Conservation (phyloP, 306 rosid species). For the Quercus wislizeni region DNA sequence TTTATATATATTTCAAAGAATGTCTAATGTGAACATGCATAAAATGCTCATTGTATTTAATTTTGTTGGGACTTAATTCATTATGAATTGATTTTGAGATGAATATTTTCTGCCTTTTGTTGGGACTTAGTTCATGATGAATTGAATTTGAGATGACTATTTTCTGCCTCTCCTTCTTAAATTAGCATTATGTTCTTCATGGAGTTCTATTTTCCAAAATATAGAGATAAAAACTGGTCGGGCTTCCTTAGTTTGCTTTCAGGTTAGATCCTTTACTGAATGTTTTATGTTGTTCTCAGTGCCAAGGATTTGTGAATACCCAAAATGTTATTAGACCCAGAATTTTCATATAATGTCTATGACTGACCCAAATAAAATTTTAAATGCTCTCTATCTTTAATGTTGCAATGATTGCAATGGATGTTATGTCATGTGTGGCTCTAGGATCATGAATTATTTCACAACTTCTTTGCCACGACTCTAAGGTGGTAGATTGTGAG, state of each 20-base stretch:
- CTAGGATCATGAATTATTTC: no score
- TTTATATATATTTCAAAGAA: slow-evolving; percentile 17
- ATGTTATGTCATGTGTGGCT: background rate
- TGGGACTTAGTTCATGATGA: background rate
- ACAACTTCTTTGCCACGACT: no score
- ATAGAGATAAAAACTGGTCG: background rate
- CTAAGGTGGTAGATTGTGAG: no score
- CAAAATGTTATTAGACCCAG: background rate
- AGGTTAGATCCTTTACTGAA: background rate
- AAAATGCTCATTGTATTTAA: background rate
- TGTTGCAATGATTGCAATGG: background rate
- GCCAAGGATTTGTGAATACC: background rate
- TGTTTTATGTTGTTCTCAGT: background rate
- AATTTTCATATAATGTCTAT: background rate
- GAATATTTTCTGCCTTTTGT: background rate
- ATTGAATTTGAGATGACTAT: background rate
- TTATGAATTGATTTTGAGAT: background rate
- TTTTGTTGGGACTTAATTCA: no score
- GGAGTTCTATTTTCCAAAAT: background rate
- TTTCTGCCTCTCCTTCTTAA: background rate
- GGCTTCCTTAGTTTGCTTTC: background rate
- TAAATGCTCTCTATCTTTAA: background rate
- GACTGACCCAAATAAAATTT: background rate
- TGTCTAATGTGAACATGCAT: slow-evolving; percentile 8
- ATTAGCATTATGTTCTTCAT: background rate